Conservation (phyloP, 2,329 filamentous ascomycete species). For the Talaromyces sp. region DNA sequence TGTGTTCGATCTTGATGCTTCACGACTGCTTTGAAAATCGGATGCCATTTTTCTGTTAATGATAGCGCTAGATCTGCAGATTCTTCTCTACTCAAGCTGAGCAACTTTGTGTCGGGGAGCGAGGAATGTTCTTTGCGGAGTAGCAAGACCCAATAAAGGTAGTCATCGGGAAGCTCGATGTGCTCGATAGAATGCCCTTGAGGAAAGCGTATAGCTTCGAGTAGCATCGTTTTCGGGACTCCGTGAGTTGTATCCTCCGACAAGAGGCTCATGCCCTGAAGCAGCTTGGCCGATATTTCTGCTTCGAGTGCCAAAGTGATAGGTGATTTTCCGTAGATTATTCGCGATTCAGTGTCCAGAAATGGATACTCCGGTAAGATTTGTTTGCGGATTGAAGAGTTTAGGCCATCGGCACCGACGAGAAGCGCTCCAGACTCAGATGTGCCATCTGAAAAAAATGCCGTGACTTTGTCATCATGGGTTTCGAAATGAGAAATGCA, state of each 20-base stretch:
- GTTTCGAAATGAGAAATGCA: constrained; percentile 23
- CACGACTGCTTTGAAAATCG: constrained; percentile 24
- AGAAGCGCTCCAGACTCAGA: constrained; percentile 31
- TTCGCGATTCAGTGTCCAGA: constrained; percentile 38
- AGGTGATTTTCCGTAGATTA: constrained; percentile 42
- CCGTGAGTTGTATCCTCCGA: constrained; percentile 16
- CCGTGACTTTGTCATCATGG: constrained; percentile 22
- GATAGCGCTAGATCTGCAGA: constrained; percentile 20
- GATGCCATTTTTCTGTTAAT: constrained; percentile 27
- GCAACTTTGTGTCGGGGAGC: constrained; percentile 16
- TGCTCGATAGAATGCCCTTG: constrained; percentile 14
- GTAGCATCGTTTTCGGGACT: constrained; percentile 20
- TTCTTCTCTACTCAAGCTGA: constrained; percentile 17
- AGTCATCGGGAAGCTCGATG: constrained; percentile 22
- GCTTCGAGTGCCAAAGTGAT: constrained; percentile 18
- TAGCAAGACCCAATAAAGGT: constrained; percentile 27
- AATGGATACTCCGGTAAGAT: constrained; percentile 32
- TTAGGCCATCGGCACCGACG: constrained; percentile 40
- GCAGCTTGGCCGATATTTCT: constrained; percentile 15
- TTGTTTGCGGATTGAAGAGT: constrained; percentile 38
- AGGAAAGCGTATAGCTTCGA: constrained; percentile 24
- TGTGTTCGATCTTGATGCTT: constrained; percentile 29
- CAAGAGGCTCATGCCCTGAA: constrained; percentile 20
- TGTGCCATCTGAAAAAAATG: constrained; percentile 34
- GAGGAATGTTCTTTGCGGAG: constrained; percentile 15